Percentiles rank a stretch among this genome's conserved stretches.
Conservation (phyloP, 2,329 filamentous ascomycete genomes). For the Ceratocystis huliohia region DNA sequence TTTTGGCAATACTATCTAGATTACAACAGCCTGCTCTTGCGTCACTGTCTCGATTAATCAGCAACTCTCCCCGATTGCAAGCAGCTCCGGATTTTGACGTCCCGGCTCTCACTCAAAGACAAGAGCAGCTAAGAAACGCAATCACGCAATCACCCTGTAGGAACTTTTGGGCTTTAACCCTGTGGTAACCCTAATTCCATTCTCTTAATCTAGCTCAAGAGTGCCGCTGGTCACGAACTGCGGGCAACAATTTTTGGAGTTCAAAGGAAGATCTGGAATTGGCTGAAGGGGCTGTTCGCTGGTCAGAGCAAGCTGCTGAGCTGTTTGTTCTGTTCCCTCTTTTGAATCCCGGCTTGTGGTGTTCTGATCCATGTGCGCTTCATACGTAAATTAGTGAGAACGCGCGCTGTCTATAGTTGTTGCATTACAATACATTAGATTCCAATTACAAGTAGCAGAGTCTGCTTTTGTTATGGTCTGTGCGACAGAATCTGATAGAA, state of each 20-base stretch:
- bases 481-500: neutral
- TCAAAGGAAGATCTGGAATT: neutral
- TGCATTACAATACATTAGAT: no score
- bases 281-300: neutral
- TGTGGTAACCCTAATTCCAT: no score
- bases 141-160: neutral
- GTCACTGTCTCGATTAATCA: neutral
- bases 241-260: no score
- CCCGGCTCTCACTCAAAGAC: neutral
- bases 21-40: neutral
- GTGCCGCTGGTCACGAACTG: no score
- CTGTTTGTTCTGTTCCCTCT: neutral
- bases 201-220: no score
- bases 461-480: neutral
- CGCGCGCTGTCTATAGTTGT: no score
- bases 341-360: no score
- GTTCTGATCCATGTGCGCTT: neutral
- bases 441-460: no score
- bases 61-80: neutral
- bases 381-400: neutral
- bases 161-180: neutral
- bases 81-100: neutral
- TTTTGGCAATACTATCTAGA: no score
- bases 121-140: neutral
- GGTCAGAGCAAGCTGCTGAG: neutral